phyloP scores from a whole-genome alignment of 2,329 filamentous ascomycete species.

The Xylaria sp. region DNA sequence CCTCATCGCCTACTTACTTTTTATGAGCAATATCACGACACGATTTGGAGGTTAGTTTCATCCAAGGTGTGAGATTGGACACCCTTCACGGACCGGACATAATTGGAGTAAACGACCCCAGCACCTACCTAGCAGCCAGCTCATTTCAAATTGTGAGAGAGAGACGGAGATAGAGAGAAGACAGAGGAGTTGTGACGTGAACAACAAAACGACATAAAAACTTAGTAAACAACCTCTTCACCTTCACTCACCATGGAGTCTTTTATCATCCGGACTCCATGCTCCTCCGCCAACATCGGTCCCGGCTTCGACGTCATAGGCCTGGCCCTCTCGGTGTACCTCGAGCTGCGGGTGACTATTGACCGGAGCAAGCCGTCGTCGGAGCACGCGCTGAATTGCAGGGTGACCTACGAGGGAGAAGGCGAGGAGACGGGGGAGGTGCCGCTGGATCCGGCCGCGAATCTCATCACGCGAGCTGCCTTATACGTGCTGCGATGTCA shows the following conservation, averaged over 20 bases:
- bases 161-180: too few species aligned
- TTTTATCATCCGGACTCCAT: constrained; percentile 80
- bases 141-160: neutral
- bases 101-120: too few species aligned
- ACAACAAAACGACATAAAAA: too few species aligned
- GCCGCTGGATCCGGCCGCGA: constrained; percentile 80
- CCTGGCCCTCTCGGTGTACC: constrained; percentile 89
- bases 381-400: constrained; percentile 77
- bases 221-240: too few species aligned
- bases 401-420: constrained; percentile 87
- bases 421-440: constrained; percentile 75
- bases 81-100: too few species aligned
- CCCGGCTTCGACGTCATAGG: constrained; percentile 98
- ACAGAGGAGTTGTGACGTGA: too few species aligned
- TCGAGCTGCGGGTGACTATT: constrained; percentile 85
- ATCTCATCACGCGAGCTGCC: constrained; percentile 92
- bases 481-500: constrained; percentile 95
- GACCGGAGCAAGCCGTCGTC: constrained; percentile 62
- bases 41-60: too few species aligned
- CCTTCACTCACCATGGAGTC: constrained; percentile 53
- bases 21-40: too few species aligned
- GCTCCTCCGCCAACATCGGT: constrained; percentile 96
- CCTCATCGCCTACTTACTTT: too few species aligned
- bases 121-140: neutral
- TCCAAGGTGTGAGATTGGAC: too few species aligned